A percentile compares a stretch with the other conserved stretches of the same genome.
phyloP scores from a whole-genome alignment of 2,329 filamentous ascomycete species.

The Colletotrichum filicis region DNA sequence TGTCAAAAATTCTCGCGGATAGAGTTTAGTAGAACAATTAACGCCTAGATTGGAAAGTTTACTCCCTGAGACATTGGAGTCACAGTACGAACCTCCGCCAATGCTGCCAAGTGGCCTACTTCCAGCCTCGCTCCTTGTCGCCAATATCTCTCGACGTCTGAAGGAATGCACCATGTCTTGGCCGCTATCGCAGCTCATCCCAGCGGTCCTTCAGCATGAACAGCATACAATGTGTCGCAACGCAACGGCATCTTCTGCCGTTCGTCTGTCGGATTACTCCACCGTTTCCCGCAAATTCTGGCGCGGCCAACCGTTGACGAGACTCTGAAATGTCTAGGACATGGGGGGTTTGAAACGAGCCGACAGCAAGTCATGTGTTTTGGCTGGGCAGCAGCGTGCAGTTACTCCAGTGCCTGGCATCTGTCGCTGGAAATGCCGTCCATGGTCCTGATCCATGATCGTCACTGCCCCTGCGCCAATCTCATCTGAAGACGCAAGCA shows the following conservation, averaged over 20 bases:
- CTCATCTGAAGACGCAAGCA: constrained; percentile 28
- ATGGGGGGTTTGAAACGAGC: constrained; percentile 11
- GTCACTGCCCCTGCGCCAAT: constrained; percentile 28
- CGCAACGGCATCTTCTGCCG: constrained; percentile 8
- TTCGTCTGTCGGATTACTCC: constrained; percentile 5
- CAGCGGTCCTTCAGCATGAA: neutral
- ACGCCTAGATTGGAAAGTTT: constrained; percentile 16
- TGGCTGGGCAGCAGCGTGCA: neutral
- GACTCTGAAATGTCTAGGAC: constrained; percentile 11
- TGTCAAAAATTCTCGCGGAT: neutral
- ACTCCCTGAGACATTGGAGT: constrained; percentile 21
- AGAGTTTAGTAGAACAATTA: constrained; percentile 15
- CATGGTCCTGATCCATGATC: constrained; percentile 23
- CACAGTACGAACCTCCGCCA: constrained; percentile 4
- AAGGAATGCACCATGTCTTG: constrained; percentile 9
- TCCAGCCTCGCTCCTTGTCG: constrained; percentile 14
- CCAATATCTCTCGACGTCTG: constrained; percentile 10
- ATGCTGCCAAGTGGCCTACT: constrained; percentile 7
- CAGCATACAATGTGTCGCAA: neutral
- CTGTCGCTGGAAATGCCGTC: neutral
- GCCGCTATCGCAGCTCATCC: constrained; percentile 2
- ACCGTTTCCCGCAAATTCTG: constrained; percentile 6
- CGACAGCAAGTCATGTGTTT: constrained; percentile 2
- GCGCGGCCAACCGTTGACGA: constrained; percentile 4
- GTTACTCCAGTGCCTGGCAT: neutral